Percentiles rank a stretch among this genome's conserved stretches.
phyloP scores from a whole-genome alignment of 2,329 filamentous ascomycete species.

The Apiospora kogelbergensis region DNA sequence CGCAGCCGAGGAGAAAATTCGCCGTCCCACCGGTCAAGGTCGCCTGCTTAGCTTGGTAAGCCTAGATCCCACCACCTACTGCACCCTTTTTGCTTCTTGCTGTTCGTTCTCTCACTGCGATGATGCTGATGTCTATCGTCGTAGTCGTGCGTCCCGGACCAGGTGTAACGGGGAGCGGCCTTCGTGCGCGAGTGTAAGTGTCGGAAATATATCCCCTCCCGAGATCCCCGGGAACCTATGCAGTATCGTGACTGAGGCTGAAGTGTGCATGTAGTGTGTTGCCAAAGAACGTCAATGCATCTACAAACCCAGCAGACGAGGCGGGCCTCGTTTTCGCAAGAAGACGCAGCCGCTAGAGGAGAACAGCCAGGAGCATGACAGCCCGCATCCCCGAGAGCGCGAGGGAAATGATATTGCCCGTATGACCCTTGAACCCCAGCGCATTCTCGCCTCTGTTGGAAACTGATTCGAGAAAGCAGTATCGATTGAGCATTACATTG shows the following conservation, averaged over 20 bases:
- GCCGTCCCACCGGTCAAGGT: slow-evolving; percentile 49
- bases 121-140: neutral
- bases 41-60: slow-evolving; percentile 51
- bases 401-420: slow-evolving; percentile 30
- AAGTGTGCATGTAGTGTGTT: slow-evolving; percentile 34
- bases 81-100: slow-evolving; percentile 10
- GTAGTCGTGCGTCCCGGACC: slow-evolving; percentile 44
- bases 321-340: slow-evolving; percentile 43
- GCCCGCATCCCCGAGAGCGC: slow-evolving; percentile 25
- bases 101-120: slow-evolving; percentile 7
- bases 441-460: neutral
- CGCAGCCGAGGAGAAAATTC: slow-evolving; percentile 37
- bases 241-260: slow-evolving; percentile 16
- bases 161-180: slow-evolving; percentile 46
- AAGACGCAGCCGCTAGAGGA: slow-evolving; percentile 32
- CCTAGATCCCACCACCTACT: neutral
- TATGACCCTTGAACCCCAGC: neutral
- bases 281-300: slow-evolving; percentile 41
- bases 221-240: neutral
- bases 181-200: slow-evolving; percentile 41
- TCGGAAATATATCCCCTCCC: neutral
- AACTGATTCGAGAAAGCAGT: slow-evolving; percentile 23
- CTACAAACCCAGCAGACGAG: slow-evolving; percentile 43
- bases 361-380: slow-evolving; percentile 28
- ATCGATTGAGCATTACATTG: slow-evolving; percentile 40